phyloP scores from a whole-genome alignment of 768 basidiomycete genomes.

The Hypholoma fasciculare region DNA sequence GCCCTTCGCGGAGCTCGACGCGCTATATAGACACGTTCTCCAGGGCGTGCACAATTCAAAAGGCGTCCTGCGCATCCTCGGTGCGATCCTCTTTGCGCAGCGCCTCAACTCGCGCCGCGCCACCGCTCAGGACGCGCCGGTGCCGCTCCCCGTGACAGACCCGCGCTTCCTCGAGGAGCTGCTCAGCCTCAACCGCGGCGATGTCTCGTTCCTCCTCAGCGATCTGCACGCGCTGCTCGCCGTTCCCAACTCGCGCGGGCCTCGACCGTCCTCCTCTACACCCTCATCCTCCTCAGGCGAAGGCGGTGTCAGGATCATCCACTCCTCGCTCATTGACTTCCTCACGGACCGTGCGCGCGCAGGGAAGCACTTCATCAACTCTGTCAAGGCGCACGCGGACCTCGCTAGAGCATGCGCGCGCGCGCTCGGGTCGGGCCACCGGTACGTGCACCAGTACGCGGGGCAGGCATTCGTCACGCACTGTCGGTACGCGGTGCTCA shows the following conservation, averaged over 20 bases:
- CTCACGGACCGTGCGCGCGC: slow-evolving; percentile 26
- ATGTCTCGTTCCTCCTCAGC: slow-evolving; percentile 21
- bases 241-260: slow-evolving; percentile 19
- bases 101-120: slow-evolving; percentile 13
- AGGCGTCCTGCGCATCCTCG: slow-evolving; percentile 23
- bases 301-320: slow-evolving; percentile 23
- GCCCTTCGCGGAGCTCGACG: slow-evolving; percentile 25
- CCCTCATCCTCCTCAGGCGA: slow-evolving; percentile 9
- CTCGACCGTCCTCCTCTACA: background rate
- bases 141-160: slow-evolving; percentile 24
- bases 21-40: slow-evolving; percentile 23
- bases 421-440: slow-evolving; percentile 21
- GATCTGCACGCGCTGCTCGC: slow-evolving; percentile 26
- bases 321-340: slow-evolving; percentile 26
- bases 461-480: slow-evolving; percentile 27
- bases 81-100: slow-evolving; percentile 22
- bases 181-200: slow-evolving; percentile 24
- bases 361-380: slow-evolving; percentile 26
- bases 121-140: slow-evolving; percentile 7
- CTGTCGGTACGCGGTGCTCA: slow-evolving; percentile 25
- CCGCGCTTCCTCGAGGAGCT: slow-evolving; percentile 26
- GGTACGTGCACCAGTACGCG: slow-evolving; percentile 26
- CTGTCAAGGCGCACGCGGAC: slow-evolving; percentile 28
- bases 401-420: slow-evolving; percentile 24
- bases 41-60: slow-evolving; percentile 22